Evolutionary conservation across 306 rosid species (phyloP).

Genomic region (Glycine soja): DNA sequence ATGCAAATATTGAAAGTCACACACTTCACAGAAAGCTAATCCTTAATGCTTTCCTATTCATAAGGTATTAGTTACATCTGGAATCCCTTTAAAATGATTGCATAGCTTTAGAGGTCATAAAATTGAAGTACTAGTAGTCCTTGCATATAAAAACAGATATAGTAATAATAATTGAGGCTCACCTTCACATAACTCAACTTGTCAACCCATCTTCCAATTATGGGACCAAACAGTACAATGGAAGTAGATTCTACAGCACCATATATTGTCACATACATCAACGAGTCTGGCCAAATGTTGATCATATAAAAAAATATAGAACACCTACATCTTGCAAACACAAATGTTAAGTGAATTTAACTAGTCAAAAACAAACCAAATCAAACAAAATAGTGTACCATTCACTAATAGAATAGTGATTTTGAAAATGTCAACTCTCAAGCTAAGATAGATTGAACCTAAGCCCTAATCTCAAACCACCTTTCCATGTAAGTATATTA

Average conservation of each 20-base stretch:
- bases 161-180: not conserved
- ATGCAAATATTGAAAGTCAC: too few relatives aligned
- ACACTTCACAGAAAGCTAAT: too few relatives aligned
- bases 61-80: too few relatives aligned
- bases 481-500: not conserved
- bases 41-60: too few relatives aligned
- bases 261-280: constrained; percentile 82
- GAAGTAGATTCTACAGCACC: constrained; percentile 91
- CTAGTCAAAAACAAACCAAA: constrained; percentile 5
- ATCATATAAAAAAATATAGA: constrained; percentile 91
- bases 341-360: not conserved
- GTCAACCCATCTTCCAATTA: constrained; percentile 81
- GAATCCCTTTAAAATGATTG: not conserved
- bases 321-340: constrained; percentile 91
- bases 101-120: not conserved
- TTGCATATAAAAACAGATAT: not conserved
- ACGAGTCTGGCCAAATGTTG: constrained; percentile 84
- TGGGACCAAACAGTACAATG: constrained; percentile 77
- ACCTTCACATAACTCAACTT: constrained; percentile 75
- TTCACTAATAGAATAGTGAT: not conserved
- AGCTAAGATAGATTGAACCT: constrained; percentile 6
- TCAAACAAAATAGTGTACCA: not conserved
- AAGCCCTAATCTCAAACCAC: not conserved
- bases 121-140: not conserved
- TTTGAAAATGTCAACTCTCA: constrained; percentile 32